Conservation (phyloP, 768 basidiomycete genomes). For the Tephrocybe sp. region DNA sequence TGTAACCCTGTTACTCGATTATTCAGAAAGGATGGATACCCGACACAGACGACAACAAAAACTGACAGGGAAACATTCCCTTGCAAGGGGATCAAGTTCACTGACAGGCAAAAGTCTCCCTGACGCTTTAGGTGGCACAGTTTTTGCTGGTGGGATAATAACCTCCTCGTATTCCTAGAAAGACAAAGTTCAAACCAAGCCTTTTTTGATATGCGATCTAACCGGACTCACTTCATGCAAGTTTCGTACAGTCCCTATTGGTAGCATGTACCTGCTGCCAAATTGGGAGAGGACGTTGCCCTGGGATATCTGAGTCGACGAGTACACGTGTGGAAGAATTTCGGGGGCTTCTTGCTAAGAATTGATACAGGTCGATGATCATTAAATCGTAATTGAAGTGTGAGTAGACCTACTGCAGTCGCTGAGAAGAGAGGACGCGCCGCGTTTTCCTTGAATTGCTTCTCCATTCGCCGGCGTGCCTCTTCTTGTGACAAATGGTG, state of each 20-base stretch:
- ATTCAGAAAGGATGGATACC: not conserved
- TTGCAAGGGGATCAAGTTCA: slow-evolving; percentile 75
- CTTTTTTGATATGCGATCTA: not conserved
- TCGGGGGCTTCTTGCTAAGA: slow-evolving; percentile 54
- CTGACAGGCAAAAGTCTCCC: slow-evolving; percentile 73
- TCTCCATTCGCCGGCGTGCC: slow-evolving; percentile 63
- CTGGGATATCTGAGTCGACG: slow-evolving; percentile 55
- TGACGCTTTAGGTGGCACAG: slow-evolving; percentile 66
- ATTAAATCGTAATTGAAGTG: not conserved
- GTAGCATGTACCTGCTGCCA: slow-evolving; percentile 80
- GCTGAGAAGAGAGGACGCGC: slow-evolving; percentile 64
- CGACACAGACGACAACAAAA: not conserved
- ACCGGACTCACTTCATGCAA: slow-evolving; percentile 57
- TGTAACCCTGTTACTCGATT: slow-evolving; percentile 63
- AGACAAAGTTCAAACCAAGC: not conserved
- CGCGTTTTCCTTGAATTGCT: slow-evolving; percentile 58
- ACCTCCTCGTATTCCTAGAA: slow-evolving; percentile 86
- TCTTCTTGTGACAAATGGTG: slow-evolving; percentile 39
- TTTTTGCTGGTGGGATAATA: slow-evolving; percentile 78
- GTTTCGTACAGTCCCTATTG: slow-evolving; percentile 74
- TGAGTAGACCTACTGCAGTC: slow-evolving; percentile 42
- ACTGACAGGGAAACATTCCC: slow-evolving; percentile 82
- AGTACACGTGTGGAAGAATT: slow-evolving; percentile 86
- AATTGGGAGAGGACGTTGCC: slow-evolving; percentile 69
- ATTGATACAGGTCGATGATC: not conserved